phyloP scores from a whole-genome alignment of 2,329 filamentous ascomycete genomes.

The Ophiostoma perfectum region DNA sequence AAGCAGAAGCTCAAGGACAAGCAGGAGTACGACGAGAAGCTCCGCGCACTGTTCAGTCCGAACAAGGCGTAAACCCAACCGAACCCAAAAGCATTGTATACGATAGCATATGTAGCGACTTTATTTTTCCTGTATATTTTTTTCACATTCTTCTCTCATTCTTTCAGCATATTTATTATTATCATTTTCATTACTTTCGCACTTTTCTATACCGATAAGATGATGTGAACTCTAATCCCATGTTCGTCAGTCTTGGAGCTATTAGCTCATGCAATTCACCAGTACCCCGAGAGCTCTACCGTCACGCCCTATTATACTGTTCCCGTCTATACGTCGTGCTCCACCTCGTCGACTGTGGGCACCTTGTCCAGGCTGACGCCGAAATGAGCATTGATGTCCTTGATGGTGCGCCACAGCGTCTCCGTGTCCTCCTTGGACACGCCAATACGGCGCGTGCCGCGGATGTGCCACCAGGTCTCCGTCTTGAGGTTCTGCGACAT shows the following conservation, averaged over 20 bases:
- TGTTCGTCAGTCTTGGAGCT: not conserved
- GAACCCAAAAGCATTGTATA: constrained; percentile 5
- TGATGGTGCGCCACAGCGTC: constrained; percentile 28
- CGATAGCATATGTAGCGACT: not conserved
- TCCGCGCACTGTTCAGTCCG: not conserved
- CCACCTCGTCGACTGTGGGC: constrained; percentile 31
- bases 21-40: constrained; percentile 2
- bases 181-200: not conserved
- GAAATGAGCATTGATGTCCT: constrained; percentile 28
- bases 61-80: not conserved
- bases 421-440: constrained; percentile 42
- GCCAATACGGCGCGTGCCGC: constrained; percentile 45
- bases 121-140: not conserved
- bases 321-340: constrained; percentile 28
- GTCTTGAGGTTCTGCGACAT: constrained; percentile 52
- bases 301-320: not conserved
- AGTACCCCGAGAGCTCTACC: not conserved
- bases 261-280: constrained; percentile 1
- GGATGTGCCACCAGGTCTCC: constrained; percentile 52
- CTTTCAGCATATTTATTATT: not conserved
- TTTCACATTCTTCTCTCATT: constrained; percentile 1
- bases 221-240: too few species aligned
- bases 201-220: not conserved
- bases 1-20: constrained; percentile 9
- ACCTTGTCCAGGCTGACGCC: constrained; percentile 29